phyloP scores from a whole-genome alignment of 805 yeast species.

The Schizosaccharomyces octosporus region DNA sequence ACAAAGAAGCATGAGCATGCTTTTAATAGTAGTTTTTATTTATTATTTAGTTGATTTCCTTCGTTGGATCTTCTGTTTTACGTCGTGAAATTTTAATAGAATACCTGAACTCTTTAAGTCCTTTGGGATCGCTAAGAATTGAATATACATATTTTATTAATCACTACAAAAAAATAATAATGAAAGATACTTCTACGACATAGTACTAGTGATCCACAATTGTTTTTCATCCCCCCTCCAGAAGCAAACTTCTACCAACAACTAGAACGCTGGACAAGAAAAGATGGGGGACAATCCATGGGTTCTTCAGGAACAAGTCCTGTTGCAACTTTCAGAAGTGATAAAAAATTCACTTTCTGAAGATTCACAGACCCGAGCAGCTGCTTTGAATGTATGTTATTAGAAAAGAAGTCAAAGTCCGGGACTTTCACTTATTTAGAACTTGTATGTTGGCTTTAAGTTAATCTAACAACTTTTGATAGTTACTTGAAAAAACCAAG shows the following conservation, averaged over 20 bases:
- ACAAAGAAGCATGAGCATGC: too few species aligned
- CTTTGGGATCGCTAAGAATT: too few species aligned
- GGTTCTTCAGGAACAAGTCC: not conserved
- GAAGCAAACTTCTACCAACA: not conserved
- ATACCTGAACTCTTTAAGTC: too few species aligned
- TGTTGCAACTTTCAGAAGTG: not conserved
- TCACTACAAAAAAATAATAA: too few species aligned
- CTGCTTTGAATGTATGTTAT: not conserved
- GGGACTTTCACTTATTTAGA: not conserved
- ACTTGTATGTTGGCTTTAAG: not conserved
- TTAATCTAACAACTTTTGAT: not conserved
- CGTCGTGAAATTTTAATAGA: too few species aligned
- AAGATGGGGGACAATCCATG: constrained; percentile 1
- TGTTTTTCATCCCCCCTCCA: not conserved
- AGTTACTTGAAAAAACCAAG: constrained; percentile 1
- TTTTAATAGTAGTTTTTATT: too few species aligned
- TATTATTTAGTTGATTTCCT: too few species aligned
- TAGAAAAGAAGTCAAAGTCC: not conserved
- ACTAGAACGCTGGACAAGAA: not conserved
- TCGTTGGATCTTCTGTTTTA: too few species aligned
- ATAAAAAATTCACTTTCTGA: not conserved
- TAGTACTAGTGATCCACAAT: too few species aligned
- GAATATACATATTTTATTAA: too few species aligned
- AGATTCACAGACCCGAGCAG: not conserved
- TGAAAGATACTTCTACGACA: too few species aligned